These are phyloP conservation scores for Achlya hypogyna DNA, from an alignment of 352 stramenopile genomes.

Conservation along the genomic window DNA sequence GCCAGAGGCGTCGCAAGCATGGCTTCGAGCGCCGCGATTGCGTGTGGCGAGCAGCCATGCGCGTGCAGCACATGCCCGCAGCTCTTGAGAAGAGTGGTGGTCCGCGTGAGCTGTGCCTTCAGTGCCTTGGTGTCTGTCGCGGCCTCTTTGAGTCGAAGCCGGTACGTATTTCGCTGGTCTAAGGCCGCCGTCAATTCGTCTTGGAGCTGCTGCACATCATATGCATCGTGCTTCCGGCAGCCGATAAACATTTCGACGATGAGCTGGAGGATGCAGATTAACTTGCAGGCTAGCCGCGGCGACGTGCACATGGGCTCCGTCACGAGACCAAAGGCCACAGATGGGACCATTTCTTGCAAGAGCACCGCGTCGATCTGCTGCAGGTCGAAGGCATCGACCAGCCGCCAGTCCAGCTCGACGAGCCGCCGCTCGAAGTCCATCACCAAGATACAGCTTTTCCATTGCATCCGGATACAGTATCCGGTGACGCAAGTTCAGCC, in stretches of 20 bases:
- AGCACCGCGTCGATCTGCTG: conserved; percentile 4
- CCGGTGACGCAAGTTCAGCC: neutral
- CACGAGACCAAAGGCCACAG: conserved; percentile 9
- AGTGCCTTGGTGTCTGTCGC: conserved; percentile 13
- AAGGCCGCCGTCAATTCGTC: conserved; percentile 2
- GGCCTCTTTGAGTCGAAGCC: conserved; percentile 7
- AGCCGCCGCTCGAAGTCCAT: conserved; percentile 15
- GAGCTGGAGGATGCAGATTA: conserved; percentile 19
- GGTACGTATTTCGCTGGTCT: conserved; percentile 7
- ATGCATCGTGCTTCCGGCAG: conserved; percentile 18
- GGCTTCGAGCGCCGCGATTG: conserved; percentile 13
- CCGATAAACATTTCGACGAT: conserved; percentile 18
- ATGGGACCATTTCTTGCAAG: conserved; percentile 18
- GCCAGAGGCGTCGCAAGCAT: neutral
- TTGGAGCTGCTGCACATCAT: conserved; percentile 5
- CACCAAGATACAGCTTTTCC: neutral
- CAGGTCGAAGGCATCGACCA: conserved; percentile 19
- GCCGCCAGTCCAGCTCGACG: conserved; percentile 16
- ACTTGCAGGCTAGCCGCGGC: conserved; percentile 10
- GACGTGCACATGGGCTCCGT: conserved; percentile 16
- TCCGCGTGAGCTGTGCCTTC: conserved; percentile 8
- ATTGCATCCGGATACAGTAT: conserved; percentile 3
- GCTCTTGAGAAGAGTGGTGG: conserved; percentile 10
- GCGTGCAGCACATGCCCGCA: conserved; percentile 16
- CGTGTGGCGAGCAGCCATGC: conserved; percentile 11